phyloP scores from a whole-genome alignment of 2,329 filamentous ascomycete species.

The Fusarium sp. region DNA sequence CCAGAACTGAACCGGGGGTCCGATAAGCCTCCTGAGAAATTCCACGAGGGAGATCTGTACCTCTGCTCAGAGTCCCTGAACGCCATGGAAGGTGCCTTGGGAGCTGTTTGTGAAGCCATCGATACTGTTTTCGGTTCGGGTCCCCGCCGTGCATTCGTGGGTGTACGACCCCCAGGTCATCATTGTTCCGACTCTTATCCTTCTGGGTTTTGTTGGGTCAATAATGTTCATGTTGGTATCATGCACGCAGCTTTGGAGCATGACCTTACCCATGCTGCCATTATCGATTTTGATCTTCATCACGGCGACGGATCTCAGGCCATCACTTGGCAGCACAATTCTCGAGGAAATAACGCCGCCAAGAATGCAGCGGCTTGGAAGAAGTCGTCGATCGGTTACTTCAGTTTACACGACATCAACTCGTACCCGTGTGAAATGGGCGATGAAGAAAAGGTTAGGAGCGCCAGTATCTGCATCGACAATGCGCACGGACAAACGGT shows the following conservation, averaged over 20 bases:
- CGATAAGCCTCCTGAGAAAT: constrained; percentile 62
- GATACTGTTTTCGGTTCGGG: constrained; percentile 79
- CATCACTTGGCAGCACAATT: constrained; percentile 92
- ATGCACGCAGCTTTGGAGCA: constrained; percentile 87
- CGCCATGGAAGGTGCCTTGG: constrained; percentile 90
- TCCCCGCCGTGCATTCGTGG: constrained; percentile 86
- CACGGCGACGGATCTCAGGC: constrained; percentile 96
- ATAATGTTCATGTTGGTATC: constrained; percentile 97
- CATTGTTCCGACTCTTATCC: constrained; percentile 92
- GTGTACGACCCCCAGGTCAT: constrained; percentile 91
- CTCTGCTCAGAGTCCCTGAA: constrained; percentile 86
- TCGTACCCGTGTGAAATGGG: constrained; percentile 96
- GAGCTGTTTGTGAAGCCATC: constrained; percentile 92
- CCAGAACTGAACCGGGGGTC: constrained; percentile 68
- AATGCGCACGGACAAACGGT: constrained; percentile 93
- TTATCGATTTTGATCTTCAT: constrained; percentile 91
- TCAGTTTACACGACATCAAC: constrained; percentile 97
- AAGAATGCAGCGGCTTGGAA: constrained; percentile 82
- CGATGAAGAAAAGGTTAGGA: constrained; percentile 92
- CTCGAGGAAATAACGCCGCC: constrained; percentile 67
- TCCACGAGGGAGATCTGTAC: constrained; percentile 93
- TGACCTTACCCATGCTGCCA: constrained; percentile 91
- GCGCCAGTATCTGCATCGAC: constrained; percentile 93
- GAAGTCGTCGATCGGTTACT: constrained; percentile 92
- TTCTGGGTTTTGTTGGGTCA: constrained; percentile 98